A percentile compares a stretch with the other conserved stretches of the same genome.
phyloP scores from a whole-genome alignment of 2,329 filamentous ascomycete genomes.

The Paraphaeosphaeria sporulosa region DNA sequence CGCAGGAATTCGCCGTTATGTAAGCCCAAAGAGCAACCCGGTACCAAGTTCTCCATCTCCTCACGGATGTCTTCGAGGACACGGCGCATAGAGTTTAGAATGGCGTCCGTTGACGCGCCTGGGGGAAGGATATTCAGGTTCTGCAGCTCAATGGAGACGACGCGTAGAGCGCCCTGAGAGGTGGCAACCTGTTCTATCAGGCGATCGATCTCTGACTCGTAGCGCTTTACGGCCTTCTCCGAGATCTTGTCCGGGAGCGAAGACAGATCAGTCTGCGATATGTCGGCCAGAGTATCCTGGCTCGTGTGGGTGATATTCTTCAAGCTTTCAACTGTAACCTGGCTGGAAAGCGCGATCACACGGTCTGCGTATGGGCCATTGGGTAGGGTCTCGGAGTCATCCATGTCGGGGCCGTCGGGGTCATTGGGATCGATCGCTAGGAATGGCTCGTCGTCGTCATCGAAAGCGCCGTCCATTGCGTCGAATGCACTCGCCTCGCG shows the following conservation, averaged over 20 bases:
- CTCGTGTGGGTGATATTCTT: slow-evolving; percentile 33
- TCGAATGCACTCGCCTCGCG: slow-evolving; percentile 32
- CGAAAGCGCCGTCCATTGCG: slow-evolving; percentile 31
- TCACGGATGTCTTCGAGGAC: slow-evolving; percentile 52
- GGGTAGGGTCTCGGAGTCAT: slow-evolving; percentile 30
- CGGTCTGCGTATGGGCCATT: slow-evolving; percentile 40
- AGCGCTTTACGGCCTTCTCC: slow-evolving; percentile 47
- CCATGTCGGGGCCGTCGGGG: slow-evolving; percentile 40
- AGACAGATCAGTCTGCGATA: slow-evolving; percentile 23
- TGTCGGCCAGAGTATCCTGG: slow-evolving; percentile 35
- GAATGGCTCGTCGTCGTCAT: slow-evolving; percentile 38
- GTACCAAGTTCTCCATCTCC: slow-evolving; percentile 51
- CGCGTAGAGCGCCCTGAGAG: slow-evolving; percentile 50
- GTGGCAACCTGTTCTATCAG: slow-evolving; percentile 49
- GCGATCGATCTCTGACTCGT: slow-evolving; percentile 51
- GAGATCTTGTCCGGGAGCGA: slow-evolving; percentile 36
- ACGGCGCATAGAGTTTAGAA: slow-evolving; percentile 52
- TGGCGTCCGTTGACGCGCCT: slow-evolving; percentile 40
- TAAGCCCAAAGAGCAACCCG: slow-evolving; percentile 46
- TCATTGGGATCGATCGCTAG: slow-evolving; percentile 45
- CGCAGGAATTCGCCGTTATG: slow-evolving; percentile 51
- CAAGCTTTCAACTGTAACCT: slow-evolving; percentile 40
- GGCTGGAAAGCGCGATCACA: slow-evolving; percentile 36
- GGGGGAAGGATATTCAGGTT: slow-evolving; percentile 51
- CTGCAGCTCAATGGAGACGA: slow-evolving; percentile 54